A percentile compares a stretch with the other conserved stretches of the same genome.
Conservation (phyloP, 331 rosid species). For the Malus hybrid region DNA sequence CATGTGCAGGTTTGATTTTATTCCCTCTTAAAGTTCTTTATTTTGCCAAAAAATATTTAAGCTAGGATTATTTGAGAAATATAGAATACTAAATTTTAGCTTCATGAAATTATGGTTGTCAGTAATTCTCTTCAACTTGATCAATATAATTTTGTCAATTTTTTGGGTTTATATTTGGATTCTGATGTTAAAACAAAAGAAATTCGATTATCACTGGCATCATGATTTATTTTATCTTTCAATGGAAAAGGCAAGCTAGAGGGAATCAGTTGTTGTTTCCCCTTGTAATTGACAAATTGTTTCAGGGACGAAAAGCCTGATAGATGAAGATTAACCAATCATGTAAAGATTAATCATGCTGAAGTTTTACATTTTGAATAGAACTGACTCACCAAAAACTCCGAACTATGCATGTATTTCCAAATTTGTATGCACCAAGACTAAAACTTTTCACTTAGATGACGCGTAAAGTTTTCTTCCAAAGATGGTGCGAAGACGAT, state of each 20-base stretch:
- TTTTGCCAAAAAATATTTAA: background rate
- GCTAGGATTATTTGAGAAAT: background rate
- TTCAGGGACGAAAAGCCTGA: too few relatives aligned
- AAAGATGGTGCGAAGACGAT: background rate
- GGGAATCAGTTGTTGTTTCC: background rate
- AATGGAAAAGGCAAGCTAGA: background rate
- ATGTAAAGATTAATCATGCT: background rate
- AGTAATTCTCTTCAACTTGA: background rate
- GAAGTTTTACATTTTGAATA: background rate
- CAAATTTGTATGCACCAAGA: background rate
- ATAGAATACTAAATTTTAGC: background rate
- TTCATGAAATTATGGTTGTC: background rate
- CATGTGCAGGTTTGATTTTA: conserved; percentile 73
- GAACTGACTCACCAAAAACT: background rate
- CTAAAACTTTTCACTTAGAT: background rate
- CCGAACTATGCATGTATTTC: background rate
- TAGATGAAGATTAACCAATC: background rate
- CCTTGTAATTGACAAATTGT: too few relatives aligned
- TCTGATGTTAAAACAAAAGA: too few relatives aligned
- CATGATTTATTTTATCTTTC: background rate
- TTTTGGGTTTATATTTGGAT: background rate
- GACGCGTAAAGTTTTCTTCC: too few relatives aligned
- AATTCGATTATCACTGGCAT: background rate
- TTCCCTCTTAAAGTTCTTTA: background rate
- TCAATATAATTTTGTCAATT: background rate